Base-by-base conservation (phyloP, 73 alveolate genomes). In the Uronychia binucleata region DNA sequence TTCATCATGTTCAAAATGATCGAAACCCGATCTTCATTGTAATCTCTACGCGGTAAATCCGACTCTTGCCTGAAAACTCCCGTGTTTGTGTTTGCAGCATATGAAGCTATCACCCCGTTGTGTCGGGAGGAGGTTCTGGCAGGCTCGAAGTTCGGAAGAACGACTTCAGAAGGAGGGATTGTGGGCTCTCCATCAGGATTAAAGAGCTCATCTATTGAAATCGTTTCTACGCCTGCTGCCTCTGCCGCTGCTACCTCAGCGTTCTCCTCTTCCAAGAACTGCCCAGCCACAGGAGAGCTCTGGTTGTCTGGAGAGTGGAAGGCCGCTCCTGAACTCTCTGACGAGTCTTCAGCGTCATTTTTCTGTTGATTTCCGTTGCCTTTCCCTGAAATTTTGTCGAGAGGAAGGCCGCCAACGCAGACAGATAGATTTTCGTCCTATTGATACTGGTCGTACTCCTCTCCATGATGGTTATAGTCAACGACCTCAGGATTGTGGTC, bases 11-110 rank as follows among this genome's bases (percentile, higher is more conserved):
- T 87, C 31, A 83, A 57, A 28, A 94, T 94, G n/a, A 91, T 81
- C 30, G 90, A 91, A 26, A 92, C 82, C 88, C 89, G 79, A 83
- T 94, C 98, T 82, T 94, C 98, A 79, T 94, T 94, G 75, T 91
- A 87, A 46, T 88, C 78, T 77, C 90, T 87, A 30, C 59, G 57
- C 27, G 59, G 88, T n/a, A 11, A 46, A 46, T 5, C 5, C 5
- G 19, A 5, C 59, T 57, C 8, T 32, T 59, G 0, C 8, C 79
- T 33, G 30, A 57, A 79, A 26, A 79, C 86, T 57, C 97, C 97
- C 79, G 90, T 85, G 76, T 86, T 87, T 1, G 97, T 87, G 87
- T 93, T 93, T 82, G 93, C 97, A 5, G 95, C 95, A 75, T 87
- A 93, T 32, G 93, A 87, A 79, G 85, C 81, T 25, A 93, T 93